Evolutionary conservation across 352 stramenopile species (phyloP), one percentile per base, ranked within the genome.

Genomic region (Globisporangium camurandrum): DNA sequence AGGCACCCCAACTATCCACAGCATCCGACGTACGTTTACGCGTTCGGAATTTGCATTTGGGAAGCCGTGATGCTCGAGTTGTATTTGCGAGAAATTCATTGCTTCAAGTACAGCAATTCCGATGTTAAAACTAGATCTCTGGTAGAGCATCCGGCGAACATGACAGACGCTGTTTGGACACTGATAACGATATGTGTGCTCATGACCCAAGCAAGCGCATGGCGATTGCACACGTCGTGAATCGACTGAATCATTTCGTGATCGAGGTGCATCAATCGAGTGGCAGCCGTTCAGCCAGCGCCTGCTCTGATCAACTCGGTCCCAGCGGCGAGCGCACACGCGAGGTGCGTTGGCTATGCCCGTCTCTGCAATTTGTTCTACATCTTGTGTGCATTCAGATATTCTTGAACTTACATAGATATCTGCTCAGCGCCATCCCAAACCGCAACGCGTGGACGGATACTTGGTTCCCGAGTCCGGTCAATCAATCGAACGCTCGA

Each of bases 1-100:
- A n/a, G n/a, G n/a, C n/a, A n/a, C n/a, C n/a, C n/a, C n/a, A n/a
- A n/a, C n/a, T n/a, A n/a, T n/a, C n/a, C n/a, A n/a, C n/a, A n/a
- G n/a, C n/a, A n/a, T 14, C 48, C 37, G 11, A 62, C 53, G 10
- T 56, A 72, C 20, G 37, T 69, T 17, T 69, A 60, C 17, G 67
- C 64, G 40, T 59, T 69, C 20, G 61, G 57, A 0, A 60, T 66
- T 45, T 63, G 52, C 31, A 46, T 67, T n/a, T 28, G 33, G 20
- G 45, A 59, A 49, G 53, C 53, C 4, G 11, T 53, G 53, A 27
- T 49, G 34, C 23, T 22, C 24, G n/a, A 54, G 54, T 4, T 54
- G 37, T n/a, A 24, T n/a, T 26, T 42, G 46, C 41, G n/a, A 10
- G 31, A 11, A 8, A 43, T 2, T 9, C 20, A 33, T 12, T 11